A percentile compares a stretch with the other conserved stretches of the same genome.
Conservation (phyloP, 805 yeast species). For the Cyberlindnera samutprakarnensis region DNA sequence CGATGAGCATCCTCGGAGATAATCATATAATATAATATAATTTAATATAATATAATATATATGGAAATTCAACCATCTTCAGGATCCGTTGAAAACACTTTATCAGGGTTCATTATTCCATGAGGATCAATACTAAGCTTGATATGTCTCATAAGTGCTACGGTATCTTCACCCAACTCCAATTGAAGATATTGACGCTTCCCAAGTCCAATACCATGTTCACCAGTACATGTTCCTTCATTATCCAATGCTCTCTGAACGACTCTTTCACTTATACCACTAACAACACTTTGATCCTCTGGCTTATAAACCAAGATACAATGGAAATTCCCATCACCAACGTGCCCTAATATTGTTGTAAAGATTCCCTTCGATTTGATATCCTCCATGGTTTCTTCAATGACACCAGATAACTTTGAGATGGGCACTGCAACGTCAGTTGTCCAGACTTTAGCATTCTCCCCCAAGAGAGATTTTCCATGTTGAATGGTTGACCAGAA, state of each 20-base stretch:
- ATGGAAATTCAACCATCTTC: slow-evolving; percentile 1
- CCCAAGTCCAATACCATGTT: slow-evolving; percentile 77
- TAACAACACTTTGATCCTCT: slow-evolving; percentile 39
- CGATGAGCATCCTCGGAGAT: no score
- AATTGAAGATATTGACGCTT: slow-evolving; percentile 50
- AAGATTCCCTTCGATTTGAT: slow-evolving; percentile 42
- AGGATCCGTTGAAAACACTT: slow-evolving; percentile 63
- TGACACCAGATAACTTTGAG: slow-evolving; percentile 51
- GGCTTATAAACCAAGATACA: slow-evolving; percentile 53
- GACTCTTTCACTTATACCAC: slow-evolving; percentile 48
- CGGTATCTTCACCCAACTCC: slow-evolving; percentile 61
- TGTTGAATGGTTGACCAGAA: slow-evolving; percentile 59
- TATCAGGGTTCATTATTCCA: slow-evolving; percentile 69
- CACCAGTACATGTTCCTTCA: slow-evolving; percentile 82
- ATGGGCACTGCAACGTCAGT: slow-evolving; percentile 81
- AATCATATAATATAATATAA: no score
- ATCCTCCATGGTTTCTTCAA: slow-evolving; percentile 52
- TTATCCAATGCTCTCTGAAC: slow-evolving; percentile 53
- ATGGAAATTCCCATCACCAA: slow-evolving; percentile 79
- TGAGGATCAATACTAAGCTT: slow-evolving; percentile 69
- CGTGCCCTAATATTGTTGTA: slow-evolving; percentile 66
- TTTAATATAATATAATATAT: no score
- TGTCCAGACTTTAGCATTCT: slow-evolving; percentile 53
- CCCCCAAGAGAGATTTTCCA: slow-evolving; percentile 39
- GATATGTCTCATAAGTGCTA: slow-evolving; percentile 63